phyloP scores from a whole-genome alignment of 164 flowering plant genomes.

The Malania oleifera region DNA sequence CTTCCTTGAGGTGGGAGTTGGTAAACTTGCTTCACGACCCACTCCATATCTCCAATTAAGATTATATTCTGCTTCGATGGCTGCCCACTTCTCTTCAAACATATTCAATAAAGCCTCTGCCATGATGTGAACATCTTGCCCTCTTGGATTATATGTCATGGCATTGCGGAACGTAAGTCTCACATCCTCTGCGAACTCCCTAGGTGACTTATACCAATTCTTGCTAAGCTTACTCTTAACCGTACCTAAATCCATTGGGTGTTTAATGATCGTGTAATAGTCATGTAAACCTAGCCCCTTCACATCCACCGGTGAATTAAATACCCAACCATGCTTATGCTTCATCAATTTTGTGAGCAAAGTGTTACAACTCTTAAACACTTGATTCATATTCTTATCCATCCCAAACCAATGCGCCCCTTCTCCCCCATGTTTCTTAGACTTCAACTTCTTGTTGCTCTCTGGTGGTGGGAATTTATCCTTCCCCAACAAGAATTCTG shows the following conservation, averaged over 20 bases:
- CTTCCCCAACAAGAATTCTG: conserved; percentile 30
- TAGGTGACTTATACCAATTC: conserved; percentile 60
- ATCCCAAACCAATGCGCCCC: conserved; percentile 15
- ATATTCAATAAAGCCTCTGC: conserved; percentile 51
- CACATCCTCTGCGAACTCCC: conserved; percentile 84
- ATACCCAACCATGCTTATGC: conserved; percentile 80
- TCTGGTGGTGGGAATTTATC: conserved; percentile 32
- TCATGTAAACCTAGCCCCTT: conserved; percentile 62
- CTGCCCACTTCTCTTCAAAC: conserved; percentile 61
- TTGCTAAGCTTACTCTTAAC: conserved; percentile 51
- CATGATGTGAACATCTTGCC: conserved; percentile 76
- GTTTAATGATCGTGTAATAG: conserved; percentile 57
- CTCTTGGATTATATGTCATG: conserved; percentile 78
- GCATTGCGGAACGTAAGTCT: conserved; percentile 79
- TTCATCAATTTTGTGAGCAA: conserved; percentile 62
- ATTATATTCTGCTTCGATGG: conserved; percentile 35
- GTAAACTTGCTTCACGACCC: conserved; percentile 26
- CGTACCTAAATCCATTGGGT: conserved; percentile 90
- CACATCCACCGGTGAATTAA: conserved; percentile 68
- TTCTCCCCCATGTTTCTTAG: conserved; percentile 19
- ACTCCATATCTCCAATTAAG: conserved; percentile 20
- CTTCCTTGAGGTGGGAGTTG: conserved; percentile 33
- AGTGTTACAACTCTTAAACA: conserved; percentile 39
- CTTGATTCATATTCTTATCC: conserved; percentile 27
- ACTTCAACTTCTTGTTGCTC: conserved; percentile 31